Base-by-base conservation (phyloP, 257 asterid species). In the Nicotiana benthamiana region DNA sequence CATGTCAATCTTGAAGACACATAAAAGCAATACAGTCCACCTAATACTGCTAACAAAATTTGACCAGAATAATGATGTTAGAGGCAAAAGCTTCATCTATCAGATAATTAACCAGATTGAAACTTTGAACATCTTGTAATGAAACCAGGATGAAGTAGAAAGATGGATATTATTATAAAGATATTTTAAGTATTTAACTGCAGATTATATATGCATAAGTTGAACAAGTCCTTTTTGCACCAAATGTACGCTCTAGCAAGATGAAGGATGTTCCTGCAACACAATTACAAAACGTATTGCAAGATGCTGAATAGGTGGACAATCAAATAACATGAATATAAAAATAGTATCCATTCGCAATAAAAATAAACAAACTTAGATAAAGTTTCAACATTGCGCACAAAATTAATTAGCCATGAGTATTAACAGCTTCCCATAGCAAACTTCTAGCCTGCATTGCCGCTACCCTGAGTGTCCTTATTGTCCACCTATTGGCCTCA, bases 371-470 rank as follows among this genome's bases (percentile, higher is more conserved):
- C n/a, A 40, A 43, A 72, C 59, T 46, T 20, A 22, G n/a, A n/a
- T 3, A 46, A 46, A 6, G 2, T 3, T 64, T 6, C 22, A 64
- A 64, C 16, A 2, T 28, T 15, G 46, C 6, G 43, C 28, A 34
- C 26, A 20, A 59, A 72, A 64, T 26, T 26, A 78, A 51, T 90
- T 91, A 92, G 76, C 98, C 98, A 79, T 92, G 97, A 16, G 97
- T 94, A 84, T 92, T 92, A 4, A 94, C 86, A 81, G 96, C 98
- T 83, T 94, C 98, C 98, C 98, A 94, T 20, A 93, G 82, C 90
- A 94, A 82, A 83, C 89, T 90, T 27, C 94, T 85, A 10, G 98
- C 98, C 88, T 90, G 89, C 83, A 91, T 17, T 0, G 99, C 99
- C 1, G 99, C 99, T 0, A 77, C 22, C 81, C 92, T 86, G 1